phyloP scores from a whole-genome alignment of 139 green algal species.

The Chlamydomonas sp. region DNA sequence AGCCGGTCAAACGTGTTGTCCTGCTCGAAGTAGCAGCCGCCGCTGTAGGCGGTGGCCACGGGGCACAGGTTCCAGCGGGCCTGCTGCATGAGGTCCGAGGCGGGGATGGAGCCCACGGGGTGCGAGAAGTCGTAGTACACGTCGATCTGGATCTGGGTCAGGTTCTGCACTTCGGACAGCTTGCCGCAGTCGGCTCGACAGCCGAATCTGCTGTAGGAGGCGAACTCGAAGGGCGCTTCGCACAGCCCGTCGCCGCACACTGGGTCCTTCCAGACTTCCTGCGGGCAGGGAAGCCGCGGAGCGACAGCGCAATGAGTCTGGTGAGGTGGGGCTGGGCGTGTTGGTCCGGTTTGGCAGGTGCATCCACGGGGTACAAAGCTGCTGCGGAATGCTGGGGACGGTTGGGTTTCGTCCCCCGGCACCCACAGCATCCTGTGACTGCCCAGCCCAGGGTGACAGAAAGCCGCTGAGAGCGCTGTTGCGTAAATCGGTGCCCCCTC shows the following conservation, averaged over 20 bases:
- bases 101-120: constrained; percentile 68
- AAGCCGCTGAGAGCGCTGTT: too few relatives aligned
- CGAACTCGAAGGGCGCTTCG: constrained; percentile 84
- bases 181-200: constrained; percentile 87
- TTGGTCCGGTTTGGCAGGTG: too few relatives aligned
- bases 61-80: constrained; percentile 84
- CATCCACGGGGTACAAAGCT: too few relatives aligned
- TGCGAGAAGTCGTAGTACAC: constrained; percentile 84
- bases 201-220: constrained; percentile 84
- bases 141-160: constrained; percentile 75
- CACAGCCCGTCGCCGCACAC: constrained; percentile 87
- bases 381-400: too few relatives aligned
- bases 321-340: too few relatives aligned
- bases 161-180: constrained; percentile 76
- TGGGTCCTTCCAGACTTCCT: constrained; percentile 80
- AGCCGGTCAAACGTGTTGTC: constrained; percentile 75
- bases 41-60: constrained; percentile 61
- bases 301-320: not conserved
- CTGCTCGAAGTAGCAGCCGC: constrained; percentile 74
- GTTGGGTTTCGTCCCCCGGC: too few relatives aligned
- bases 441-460: too few relatives aligned
- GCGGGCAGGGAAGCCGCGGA: not conserved
- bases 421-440: too few relatives aligned
- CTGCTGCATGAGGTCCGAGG: constrained; percentile 80
- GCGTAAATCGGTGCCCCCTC: too few relatives aligned